phyloP scores from a whole-genome alignment of 768 basidiomycete genomes.

The Pleurotus ostreatus region DNA sequence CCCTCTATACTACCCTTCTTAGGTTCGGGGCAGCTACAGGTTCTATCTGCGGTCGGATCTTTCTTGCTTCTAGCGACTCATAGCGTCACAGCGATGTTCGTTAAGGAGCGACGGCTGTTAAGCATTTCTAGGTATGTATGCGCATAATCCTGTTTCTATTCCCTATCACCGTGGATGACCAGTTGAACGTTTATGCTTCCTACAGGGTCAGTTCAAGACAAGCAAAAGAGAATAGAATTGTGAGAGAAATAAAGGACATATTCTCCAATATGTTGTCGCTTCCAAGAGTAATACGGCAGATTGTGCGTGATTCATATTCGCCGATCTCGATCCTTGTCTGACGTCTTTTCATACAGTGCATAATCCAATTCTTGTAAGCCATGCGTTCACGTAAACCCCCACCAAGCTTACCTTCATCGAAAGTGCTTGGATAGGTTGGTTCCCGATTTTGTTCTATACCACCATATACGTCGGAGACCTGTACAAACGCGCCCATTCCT shows the following conservation, averaged over 20 bases:
- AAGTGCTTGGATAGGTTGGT: slow-evolving; percentile 89
- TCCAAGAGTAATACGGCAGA: slow-evolving; percentile 72
- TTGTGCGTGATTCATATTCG: slow-evolving; percentile 48
- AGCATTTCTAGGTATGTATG: slow-evolving; percentile 23
- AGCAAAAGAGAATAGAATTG: slow-evolving; percentile 22
- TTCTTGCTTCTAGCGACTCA: slow-evolving; percentile 67
- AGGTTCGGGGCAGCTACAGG: slow-evolving; percentile 77
- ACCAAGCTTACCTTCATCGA: not conserved
- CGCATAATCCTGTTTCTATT: not conserved
- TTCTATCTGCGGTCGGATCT: slow-evolving; percentile 73
- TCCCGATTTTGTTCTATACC: slow-evolving; percentile 86
- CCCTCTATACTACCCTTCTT: slow-evolving; percentile 66
- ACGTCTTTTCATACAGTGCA: slow-evolving; percentile 40
- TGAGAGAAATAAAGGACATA: slow-evolving; percentile 56
- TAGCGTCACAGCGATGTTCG: slow-evolving; percentile 49
- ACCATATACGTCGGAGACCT: slow-evolving; percentile 87
- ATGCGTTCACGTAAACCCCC: not conserved
- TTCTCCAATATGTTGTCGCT: slow-evolving; percentile 67
- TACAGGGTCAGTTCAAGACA: not conserved
- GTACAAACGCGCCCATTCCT: slow-evolving; percentile 48
- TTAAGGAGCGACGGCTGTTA: slow-evolving; percentile 69
- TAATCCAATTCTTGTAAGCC: slow-evolving; percentile 77
- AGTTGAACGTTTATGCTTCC: not conserved
- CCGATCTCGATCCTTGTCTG: not conserved
- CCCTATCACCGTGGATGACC: not conserved